Conservation (phyloP, 2,329 filamentous ascomycete species). For the Ophiostoma montium region DNA sequence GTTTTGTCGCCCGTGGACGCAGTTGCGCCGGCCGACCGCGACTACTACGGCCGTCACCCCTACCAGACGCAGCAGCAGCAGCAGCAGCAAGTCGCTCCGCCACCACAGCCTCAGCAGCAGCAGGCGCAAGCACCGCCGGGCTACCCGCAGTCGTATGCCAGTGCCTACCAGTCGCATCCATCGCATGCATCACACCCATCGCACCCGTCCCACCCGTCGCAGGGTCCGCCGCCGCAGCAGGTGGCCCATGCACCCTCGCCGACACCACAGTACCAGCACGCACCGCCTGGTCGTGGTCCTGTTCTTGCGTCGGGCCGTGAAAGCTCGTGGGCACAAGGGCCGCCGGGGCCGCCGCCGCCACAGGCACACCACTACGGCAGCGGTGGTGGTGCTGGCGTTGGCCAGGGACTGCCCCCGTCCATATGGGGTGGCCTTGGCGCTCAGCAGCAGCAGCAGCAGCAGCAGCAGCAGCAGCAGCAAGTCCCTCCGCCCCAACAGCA, state of each 20-base stretch:
- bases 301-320: conserved; percentile 24
- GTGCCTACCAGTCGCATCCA: conserved; percentile 2
- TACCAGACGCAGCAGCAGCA: conserved; percentile 21
- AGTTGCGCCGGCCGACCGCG: conserved; percentile 23
- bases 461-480: conserved; percentile 15
- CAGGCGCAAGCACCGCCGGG: conserved; percentile 12
- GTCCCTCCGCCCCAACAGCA: conserved; percentile 13
- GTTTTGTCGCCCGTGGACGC: conserved; percentile 28
- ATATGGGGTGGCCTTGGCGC: background rate
- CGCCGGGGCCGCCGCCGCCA: background rate
- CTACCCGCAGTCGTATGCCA: background rate
- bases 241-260: conserved; percentile 8
- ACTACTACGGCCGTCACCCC: conserved; percentile 31
- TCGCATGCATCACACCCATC: background rate
- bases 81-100: conserved; percentile 15
- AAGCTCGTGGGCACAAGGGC: conserved; percentile 20
- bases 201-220: background rate
- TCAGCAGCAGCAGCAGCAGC: conserved; percentile 11
- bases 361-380: conserved; percentile 11
- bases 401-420: conserved; percentile 3
- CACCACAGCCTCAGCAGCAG: conserved; percentile 5
- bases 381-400: no score
- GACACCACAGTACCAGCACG: conserved; percentile 30
- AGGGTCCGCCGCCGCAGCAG: conserved; percentile 1
- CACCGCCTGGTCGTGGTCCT: conserved; percentile 30